A percentile compares a stretch with the other conserved stretches of the same genome.
phyloP scores from a whole-genome alignment of 352 stramenopile genomes.

The Phytophthora foliorum region DNA sequence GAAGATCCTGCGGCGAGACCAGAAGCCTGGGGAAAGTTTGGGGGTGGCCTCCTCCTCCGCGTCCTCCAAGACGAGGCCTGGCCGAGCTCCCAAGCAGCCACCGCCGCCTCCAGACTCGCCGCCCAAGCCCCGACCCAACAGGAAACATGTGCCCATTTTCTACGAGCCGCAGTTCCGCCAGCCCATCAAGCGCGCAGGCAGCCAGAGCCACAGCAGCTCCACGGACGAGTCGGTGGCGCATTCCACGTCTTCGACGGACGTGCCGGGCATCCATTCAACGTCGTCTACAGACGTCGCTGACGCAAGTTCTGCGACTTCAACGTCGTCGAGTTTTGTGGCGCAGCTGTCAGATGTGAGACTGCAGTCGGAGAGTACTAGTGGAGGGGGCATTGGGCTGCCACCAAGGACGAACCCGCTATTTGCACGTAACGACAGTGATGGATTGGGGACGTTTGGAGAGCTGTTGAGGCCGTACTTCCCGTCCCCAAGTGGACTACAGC shows the following conservation, averaged over 20 bases:
- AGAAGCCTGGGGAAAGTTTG: conserved; percentile 8
- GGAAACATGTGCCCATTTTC: conserved; percentile 88
- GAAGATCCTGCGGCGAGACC: conserved; percentile 80
- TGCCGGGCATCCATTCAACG: conserved; percentile 27
- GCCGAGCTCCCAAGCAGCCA: conserved; percentile 16
- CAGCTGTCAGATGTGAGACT: conserved; percentile 46
- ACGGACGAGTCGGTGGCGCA: conserved; percentile 48
- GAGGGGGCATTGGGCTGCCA: conserved; percentile 30
- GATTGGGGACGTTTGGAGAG: conserved; percentile 52
- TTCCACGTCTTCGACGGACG: conserved; percentile 49
- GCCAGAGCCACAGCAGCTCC: conserved; percentile 30
- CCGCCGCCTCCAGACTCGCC: conserved; percentile 46
- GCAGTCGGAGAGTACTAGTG: conserved; percentile 22
- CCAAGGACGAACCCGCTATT: conserved; percentile 67
- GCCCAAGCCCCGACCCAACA: conserved; percentile 79
- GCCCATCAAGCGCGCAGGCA: conserved; percentile 32
- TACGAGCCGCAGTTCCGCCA: conserved; percentile 63
- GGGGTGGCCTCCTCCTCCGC: conserved; percentile 1
- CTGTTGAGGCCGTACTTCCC: conserved; percentile 58
- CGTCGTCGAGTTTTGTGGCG: conserved; percentile 21
- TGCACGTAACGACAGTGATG: conserved; percentile 64
- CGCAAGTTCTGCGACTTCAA: conserved; percentile 35
- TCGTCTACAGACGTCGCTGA: conserved; percentile 26
- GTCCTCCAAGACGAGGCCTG: conserved; percentile 17
- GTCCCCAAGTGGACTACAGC: conserved; percentile 26